phyloP scores from a whole-genome alignment of 306 rosid species.

The Psophocarpus tetragonolobus region DNA sequence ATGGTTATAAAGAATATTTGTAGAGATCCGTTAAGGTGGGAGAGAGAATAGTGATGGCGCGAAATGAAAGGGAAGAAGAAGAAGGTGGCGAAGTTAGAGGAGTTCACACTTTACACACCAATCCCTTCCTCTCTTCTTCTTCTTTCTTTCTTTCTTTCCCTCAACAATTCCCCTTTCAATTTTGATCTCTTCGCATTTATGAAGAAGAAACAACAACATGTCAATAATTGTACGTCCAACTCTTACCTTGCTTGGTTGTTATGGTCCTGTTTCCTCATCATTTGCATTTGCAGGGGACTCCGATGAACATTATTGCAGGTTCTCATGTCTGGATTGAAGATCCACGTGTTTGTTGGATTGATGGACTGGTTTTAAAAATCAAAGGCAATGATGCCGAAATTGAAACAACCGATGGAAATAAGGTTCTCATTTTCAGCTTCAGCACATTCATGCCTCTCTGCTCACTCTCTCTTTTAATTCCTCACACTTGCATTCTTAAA shows the following conservation, averaged over 20 bases:
- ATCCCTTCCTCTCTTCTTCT: slow-evolving; percentile 46
- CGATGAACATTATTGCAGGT: slow-evolving; percentile 86
- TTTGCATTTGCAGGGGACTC: slow-evolving; percentile 74
- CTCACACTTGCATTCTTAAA: background rate
- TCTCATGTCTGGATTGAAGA: slow-evolving; percentile 95
- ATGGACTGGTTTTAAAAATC: slow-evolving; percentile 82
- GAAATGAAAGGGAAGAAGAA: slow-evolving; percentile 66
- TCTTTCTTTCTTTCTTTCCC: background rate
- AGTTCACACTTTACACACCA: slow-evolving; percentile 48
- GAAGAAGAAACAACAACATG: too few relatives aligned
- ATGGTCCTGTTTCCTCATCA: too few relatives aligned
- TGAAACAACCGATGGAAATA: slow-evolving; percentile 62
- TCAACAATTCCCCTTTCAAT: background rate
- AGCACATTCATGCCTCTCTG: too few relatives aligned
- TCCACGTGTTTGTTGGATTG: slow-evolving; percentile 68
- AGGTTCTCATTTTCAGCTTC: too few relatives aligned
- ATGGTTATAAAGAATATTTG: too few relatives aligned
- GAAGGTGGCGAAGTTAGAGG: slow-evolving; percentile 71
- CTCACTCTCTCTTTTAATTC: too few relatives aligned
- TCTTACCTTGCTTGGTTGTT: too few relatives aligned
- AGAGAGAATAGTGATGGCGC: slow-evolving; percentile 67
- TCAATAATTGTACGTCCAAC: too few relatives aligned
- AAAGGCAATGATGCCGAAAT: slow-evolving; percentile 77
- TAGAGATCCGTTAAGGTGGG: background rate
- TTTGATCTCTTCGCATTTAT: too few relatives aligned